Percentiles rank a stretch among this genome's conserved stretches.
These are phyloP conservation scores for Xylogone sp. DNA, from an alignment of 2,329 filamentous ascomycete genomes.

Conservation along the genomic window DNA sequence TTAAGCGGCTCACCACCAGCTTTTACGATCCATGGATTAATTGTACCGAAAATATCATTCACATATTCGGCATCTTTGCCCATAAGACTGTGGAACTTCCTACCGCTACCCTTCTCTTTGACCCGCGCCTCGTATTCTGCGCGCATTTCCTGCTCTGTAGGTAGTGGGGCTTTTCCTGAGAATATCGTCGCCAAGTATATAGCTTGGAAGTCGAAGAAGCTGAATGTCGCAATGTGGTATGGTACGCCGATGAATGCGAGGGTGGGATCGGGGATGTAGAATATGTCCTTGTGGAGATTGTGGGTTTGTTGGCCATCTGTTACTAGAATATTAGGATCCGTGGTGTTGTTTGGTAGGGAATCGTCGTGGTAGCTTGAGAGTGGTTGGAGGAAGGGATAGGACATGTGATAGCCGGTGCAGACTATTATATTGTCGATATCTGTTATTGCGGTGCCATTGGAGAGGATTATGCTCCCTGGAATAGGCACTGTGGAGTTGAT, in stretches of 20 bases:
- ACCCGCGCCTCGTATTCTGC: slow-evolving; percentile 34
- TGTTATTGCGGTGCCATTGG: slow-evolving; percentile 46
- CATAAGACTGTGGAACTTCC: slow-evolving; percentile 40
- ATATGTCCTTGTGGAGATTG: slow-evolving; percentile 49
- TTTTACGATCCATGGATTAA: slow-evolving; percentile 1
- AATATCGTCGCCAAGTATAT: slow-evolving; percentile 40
- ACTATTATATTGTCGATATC: slow-evolving; percentile 60
- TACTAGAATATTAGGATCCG: slow-evolving; percentile 51
- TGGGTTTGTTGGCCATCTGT: slow-evolving; percentile 40
- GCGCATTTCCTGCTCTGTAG: slow-evolving; percentile 32
- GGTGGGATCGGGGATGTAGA: slow-evolving; percentile 45
- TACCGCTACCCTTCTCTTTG: slow-evolving; percentile 34
- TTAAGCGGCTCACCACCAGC: slow-evolving; percentile 1
- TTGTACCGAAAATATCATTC: slow-evolving; percentile 8
- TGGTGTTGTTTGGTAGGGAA: slow-evolving; percentile 36
- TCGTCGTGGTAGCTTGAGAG: slow-evolving; percentile 34
- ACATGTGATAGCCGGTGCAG: slow-evolving; percentile 66
- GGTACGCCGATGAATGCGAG: slow-evolving; percentile 43
- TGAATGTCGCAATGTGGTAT: slow-evolving; percentile 45
- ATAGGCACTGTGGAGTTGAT: slow-evolving; percentile 32
- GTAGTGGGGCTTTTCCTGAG: slow-evolving; percentile 33
- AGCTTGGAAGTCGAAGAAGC: slow-evolving; percentile 47
- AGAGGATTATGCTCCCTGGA: slow-evolving; percentile 47
- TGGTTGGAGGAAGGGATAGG: slow-evolving; percentile 58
- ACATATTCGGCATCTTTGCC: slow-evolving; percentile 18